phyloP scores from a whole-genome alignment of 192 early-diverging fungal species.

The Piromyces sp. region DNA sequence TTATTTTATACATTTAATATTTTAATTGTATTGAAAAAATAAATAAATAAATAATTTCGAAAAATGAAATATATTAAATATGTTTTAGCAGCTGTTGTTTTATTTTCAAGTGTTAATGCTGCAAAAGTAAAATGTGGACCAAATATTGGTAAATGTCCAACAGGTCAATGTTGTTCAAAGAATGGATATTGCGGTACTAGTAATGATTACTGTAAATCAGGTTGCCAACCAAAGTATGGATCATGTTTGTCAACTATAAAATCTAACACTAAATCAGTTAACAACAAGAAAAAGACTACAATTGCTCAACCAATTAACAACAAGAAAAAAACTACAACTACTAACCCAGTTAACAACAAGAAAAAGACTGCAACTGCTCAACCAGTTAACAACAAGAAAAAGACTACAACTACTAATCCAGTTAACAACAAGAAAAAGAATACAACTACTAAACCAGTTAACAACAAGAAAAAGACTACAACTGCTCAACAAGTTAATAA shows the following conservation, averaged over 20 bases:
- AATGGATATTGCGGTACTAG: not conserved
- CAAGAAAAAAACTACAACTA: too few species aligned
- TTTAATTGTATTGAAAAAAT: not conserved
- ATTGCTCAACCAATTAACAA: too few species aligned
- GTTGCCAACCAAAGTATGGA: not conserved
- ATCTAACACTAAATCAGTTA: too few species aligned
- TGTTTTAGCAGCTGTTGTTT: not conserved
- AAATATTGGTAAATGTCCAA: slow-evolving; percentile 4
- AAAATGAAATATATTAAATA: not conserved
- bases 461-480: too few species aligned
- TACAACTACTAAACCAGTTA: too few species aligned
- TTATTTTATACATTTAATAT: too few species aligned
- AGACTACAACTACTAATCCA: too few species aligned
- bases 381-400: too few species aligned
- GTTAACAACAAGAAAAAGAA: too few species aligned
- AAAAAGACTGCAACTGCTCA: too few species aligned
- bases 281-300: not conserved
- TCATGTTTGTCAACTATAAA: not conserved
- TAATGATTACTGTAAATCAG: not conserved
- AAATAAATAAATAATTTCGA: not conserved
- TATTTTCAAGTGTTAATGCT: not conserved
- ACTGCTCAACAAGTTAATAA: too few species aligned
- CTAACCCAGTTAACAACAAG: too few species aligned
- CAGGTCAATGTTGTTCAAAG: not conserved
- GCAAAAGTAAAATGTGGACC: not conserved